A percentile compares a stretch with the other conserved stretches of the same genome.
Evolutionary conservation across 2,329 filamentous ascomycete genomes (phyloP).

Genomic region (Cladobotryum protrusum): DNA sequence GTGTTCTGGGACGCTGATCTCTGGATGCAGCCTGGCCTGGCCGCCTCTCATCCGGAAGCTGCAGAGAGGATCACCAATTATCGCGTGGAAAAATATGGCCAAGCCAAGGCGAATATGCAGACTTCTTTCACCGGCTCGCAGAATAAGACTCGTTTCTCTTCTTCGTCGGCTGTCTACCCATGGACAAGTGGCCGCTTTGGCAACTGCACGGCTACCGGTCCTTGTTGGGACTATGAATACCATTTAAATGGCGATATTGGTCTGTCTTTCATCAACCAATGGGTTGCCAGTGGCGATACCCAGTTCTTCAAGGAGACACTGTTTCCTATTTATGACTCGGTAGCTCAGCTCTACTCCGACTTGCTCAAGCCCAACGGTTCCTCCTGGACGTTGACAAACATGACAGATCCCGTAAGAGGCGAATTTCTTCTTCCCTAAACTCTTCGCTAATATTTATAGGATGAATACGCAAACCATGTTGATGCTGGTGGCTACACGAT

Average conservation of each 20-base stretch:
- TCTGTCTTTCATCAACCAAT: constrained; percentile 28
- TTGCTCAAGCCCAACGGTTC: constrained; percentile 54
- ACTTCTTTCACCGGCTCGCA: constrained; percentile 38
- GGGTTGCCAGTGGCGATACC: constrained; percentile 20
- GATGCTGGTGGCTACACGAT: constrained; percentile 66
- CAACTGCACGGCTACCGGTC: constrained; percentile 55
- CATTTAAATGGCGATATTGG: constrained; percentile 66
- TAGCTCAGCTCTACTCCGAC: constrained; percentile 56
- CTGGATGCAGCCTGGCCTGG: constrained; percentile 23
- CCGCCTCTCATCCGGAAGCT: constrained; percentile 19
- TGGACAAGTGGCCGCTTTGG: constrained; percentile 63
- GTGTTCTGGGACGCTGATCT: constrained; percentile 27
- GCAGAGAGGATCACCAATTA: constrained; percentile 23
- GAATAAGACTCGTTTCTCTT: constrained; percentile 50
- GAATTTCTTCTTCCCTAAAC: background rate
- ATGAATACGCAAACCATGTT: constrained; percentile 62
- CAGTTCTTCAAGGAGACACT: constrained; percentile 26
- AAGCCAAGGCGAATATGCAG: constrained; percentile 56
- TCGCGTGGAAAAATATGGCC: constrained; percentile 26
- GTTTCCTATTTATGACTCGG: constrained; percentile 58
- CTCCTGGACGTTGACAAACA: constrained; percentile 49
- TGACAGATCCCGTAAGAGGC: constrained; percentile 59
- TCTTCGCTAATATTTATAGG: constrained; percentile 25
- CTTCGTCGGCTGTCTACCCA: constrained; percentile 44
- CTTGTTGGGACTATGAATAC: constrained; percentile 66